phyloP scores from a whole-genome alignment of 169 alveolate species.

The Cryptosporidium muris region DNA sequence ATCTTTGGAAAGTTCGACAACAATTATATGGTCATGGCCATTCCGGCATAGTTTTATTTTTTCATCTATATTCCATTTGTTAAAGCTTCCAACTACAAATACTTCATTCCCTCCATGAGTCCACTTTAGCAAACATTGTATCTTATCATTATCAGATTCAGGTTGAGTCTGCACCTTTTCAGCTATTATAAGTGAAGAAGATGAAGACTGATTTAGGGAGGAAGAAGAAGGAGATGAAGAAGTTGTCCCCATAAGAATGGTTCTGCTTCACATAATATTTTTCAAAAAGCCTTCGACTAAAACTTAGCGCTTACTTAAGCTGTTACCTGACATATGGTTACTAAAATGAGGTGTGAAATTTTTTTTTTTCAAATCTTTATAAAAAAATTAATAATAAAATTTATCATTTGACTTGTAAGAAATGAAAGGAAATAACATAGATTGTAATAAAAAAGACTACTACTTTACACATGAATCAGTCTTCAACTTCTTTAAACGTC shows the following conservation, averaged over 20 bases:
- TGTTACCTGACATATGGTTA: too few relatives aligned
- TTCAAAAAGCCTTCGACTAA: too few relatives aligned
- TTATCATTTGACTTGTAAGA: neutral
- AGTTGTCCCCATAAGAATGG: too few relatives aligned
- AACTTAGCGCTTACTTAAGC: too few relatives aligned
- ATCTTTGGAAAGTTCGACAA: constrained; percentile 27
- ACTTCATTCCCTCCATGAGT: constrained; percentile 44
- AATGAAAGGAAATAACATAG: constrained; percentile 1
- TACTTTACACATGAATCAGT: neutral
- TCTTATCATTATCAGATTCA: neutral
- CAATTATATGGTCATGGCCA: constrained; percentile 58
- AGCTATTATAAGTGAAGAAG: too few relatives aligned
- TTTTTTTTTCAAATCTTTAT: too few relatives aligned
- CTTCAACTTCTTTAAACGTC: constrained; percentile 13
- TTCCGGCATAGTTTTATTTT: constrained; percentile 32
- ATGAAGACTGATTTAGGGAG: too few relatives aligned
- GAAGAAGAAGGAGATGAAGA: too few relatives aligned
- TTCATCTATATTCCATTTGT: constrained; percentile 35
- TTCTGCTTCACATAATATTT: too few relatives aligned
- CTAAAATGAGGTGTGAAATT: neutral
- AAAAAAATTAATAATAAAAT: too few relatives aligned
- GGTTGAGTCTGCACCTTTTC: too few relatives aligned
- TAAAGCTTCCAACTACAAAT: constrained; percentile 50
- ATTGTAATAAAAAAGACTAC: neutral
- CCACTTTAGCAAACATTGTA: constrained; percentile 61